Percentiles rank a stretch among this genome's conserved stretches.
phyloP scores from a whole-genome alignment of 1,284 basidiomycete genomes.

The Apiotrichum brassicae region DNA sequence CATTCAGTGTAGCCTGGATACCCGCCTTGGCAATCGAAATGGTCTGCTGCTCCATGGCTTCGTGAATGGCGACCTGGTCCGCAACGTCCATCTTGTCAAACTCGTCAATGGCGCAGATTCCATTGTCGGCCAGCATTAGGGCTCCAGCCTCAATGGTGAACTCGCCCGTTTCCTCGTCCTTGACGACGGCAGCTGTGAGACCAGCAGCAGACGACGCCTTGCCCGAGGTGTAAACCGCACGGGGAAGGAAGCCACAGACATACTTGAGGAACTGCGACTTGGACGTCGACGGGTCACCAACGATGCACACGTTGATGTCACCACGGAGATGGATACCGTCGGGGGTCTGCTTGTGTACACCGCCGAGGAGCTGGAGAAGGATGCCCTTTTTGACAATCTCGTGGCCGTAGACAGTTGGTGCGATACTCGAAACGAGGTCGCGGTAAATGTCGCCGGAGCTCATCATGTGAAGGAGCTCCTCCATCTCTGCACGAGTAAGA shows the following conservation, averaged over 20 bases:
- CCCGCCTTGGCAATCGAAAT: conserved; percentile 99
- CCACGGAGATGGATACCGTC: conserved; percentile 97
- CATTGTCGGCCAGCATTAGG: conserved; percentile 98
- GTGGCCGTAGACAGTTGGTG: conserved; percentile 96
- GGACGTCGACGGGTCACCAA: conserved; percentile 93
- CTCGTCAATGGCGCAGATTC: conserved; percentile 99
- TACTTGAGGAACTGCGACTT: conserved; percentile 99
- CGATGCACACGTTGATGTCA: conserved; percentile 97
- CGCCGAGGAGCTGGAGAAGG: conserved; percentile 97
- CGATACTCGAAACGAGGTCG: conserved; percentile 87
- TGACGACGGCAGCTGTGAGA: conserved; percentile 96
- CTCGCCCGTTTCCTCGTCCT: conserved; percentile 97
- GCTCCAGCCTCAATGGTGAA: conserved; percentile 99
- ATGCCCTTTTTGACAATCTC: conserved; percentile 99
- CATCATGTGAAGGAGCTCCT: conserved; percentile 92
- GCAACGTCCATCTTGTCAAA: conserved; percentile 99
- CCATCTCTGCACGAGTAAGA: conserved; percentile 87
- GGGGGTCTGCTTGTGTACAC: conserved; percentile 92
- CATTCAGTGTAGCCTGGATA: conserved; percentile 97
- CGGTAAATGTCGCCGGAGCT: conserved; percentile 89
- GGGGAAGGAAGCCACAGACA: conserved; percentile 96
- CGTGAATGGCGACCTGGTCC: conserved; percentile 98
- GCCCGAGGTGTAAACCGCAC: conserved; percentile 96
- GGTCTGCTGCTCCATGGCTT: conserved; percentile 99
- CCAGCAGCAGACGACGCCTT: conserved; percentile 98